Base-by-base conservation (phyloP, 2,329 filamentous ascomycete genomes). In the Xylaria polymorpha region DNA sequence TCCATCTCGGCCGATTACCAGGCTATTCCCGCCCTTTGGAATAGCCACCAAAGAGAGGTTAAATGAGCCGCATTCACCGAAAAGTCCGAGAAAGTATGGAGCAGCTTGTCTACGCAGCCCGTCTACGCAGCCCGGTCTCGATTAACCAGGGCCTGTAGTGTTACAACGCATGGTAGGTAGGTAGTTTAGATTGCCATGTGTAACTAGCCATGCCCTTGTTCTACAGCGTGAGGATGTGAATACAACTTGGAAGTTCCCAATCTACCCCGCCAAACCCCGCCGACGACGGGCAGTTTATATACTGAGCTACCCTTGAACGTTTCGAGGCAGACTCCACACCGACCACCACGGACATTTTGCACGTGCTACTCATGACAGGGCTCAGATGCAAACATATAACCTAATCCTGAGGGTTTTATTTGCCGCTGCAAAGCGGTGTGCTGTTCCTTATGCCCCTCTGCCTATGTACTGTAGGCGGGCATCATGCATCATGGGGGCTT, bases 251-350 rank as follows among this genome's bases (percentile, higher is more conserved):
- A 37, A 37, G 35, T 37, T 9, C 35, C 35, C 2, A 29, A 29
- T 65, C 56, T 58, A 71, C 67, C 67, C 70, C 70, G 67, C 70
- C 67, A 70, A 71, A 61, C 69, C 69, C 69, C 67, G 67, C 69
- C 64, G 57, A 29, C 22, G 29, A 41, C 18, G 29, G 41, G 53
- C 29, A 50, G 18, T 43, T 43, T 46, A 25, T 59, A 35, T 43
- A 55, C 9, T 3, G 32, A 58, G 10, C 55, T 60, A 58, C 61
- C 68, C 61, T 59, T 58, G 50, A 35, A 32, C 35, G 18, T 57
- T 20, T 44, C 44, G 39, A 46, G 39, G 43, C 41, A 61, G 61
- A 61, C 64, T 20, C 61, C 61, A 50, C 65, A 20, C 53, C 56
- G 46, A 43, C 46, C 7, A n/a, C 64, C 48, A 55, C 61, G 61